Base-by-base conservation (phyloP, 2,329 filamentous ascomycete species). In the Fusarium praegraminearum region DNA sequence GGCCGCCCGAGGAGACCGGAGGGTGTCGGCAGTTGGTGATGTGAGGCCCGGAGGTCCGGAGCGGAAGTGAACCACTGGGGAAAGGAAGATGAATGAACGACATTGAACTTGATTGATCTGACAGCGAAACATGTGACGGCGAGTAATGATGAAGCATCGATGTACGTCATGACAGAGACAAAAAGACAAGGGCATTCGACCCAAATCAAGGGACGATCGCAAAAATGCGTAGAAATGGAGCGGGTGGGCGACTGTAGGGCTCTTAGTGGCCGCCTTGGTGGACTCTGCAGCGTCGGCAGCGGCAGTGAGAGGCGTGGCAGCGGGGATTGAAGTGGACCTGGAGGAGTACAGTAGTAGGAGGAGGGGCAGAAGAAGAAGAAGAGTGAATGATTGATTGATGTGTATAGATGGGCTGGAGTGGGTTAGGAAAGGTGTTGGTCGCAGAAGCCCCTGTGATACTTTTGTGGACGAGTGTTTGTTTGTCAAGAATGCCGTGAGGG, bases 241-340 rank as follows among this genome's bases (percentile, higher is more conserved):
- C 67, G 67, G 60, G 60, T 71, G 68, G 68, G 56, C 41, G 50
- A 66, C 61, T 69, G 52, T 69, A 71, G 68, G 68, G 65, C 68
- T 71, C 60, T 62, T 71, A 71, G 68, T 71, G 68, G 68, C 64
- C 65, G 68, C 62, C 53, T 41, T 59, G 59, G 63, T 62, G 63
- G 67, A 53, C 51, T 64, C 45, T 54, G 41, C 28, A 62, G 60
- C 24, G 33, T 24, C 40, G 59, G 56, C 55, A 65, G 55, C 52
- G 56, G 57, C 28, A 69, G 57, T 52, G 41, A 38, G 52, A 46
- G 43, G 54, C 56, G 61, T 66, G 58, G 46, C 49, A 63, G 62
- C 44, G 67, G 58, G 53, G 62, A 52, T 47, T 40, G 32, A 38
- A 58, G 63, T 67, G 62, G 67, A 60, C 13, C 35, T 36, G 7